Evolutionary conservation across 2,329 filamentous ascomycete species (phyloP).

Genomic region (Fonsecaea monophora): DNA sequence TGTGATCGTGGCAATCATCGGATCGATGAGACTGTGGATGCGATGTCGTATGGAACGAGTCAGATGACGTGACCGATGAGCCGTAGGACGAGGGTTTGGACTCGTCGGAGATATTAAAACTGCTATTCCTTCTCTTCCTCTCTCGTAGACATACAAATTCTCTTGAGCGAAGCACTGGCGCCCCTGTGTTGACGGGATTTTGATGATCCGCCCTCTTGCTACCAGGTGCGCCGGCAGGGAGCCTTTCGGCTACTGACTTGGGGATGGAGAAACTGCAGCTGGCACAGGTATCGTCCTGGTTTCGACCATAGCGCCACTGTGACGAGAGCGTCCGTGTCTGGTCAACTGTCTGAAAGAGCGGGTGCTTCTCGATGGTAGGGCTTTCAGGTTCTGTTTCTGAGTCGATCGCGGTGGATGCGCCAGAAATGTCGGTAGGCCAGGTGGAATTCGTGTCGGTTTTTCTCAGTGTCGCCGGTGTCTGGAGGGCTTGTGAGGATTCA

Average conservation of each 20-base stretch:
- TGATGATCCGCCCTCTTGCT: conserved; percentile 58
- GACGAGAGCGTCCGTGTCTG: conserved; percentile 26
- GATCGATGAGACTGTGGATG: conserved; percentile 42
- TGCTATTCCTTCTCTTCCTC: conserved; percentile 20
- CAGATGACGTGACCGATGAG: conserved; percentile 45
- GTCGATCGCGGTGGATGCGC: conserved; percentile 39
- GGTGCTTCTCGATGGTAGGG: conserved; percentile 56
- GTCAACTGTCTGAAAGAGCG: conserved; percentile 52
- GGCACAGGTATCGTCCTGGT: conserved; percentile 62
- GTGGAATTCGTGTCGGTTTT: conserved; percentile 38
- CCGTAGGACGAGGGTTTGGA: conserved; percentile 42
- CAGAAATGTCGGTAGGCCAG: conserved; percentile 43
- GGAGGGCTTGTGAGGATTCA: conserved; percentile 20
- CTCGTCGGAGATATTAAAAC: conserved; percentile 47
- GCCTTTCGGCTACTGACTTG: conserved; percentile 59
- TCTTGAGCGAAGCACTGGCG: conserved; percentile 62
- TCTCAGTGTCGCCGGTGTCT: conserved; percentile 26
- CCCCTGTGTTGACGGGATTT: conserved; percentile 53
- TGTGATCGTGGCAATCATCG: conserved; percentile 58
- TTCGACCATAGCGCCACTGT: conserved; percentile 46
- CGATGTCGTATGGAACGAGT: conserved; percentile 40
- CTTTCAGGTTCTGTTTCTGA: conserved; percentile 37
- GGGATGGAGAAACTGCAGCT: conserved; percentile 64
- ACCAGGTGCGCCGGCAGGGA: conserved; percentile 61
- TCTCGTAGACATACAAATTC: conserved; percentile 60